phyloP scores from a whole-genome alignment of 148 eudicot genomes.

The Chenopodium formosanum region DNA sequence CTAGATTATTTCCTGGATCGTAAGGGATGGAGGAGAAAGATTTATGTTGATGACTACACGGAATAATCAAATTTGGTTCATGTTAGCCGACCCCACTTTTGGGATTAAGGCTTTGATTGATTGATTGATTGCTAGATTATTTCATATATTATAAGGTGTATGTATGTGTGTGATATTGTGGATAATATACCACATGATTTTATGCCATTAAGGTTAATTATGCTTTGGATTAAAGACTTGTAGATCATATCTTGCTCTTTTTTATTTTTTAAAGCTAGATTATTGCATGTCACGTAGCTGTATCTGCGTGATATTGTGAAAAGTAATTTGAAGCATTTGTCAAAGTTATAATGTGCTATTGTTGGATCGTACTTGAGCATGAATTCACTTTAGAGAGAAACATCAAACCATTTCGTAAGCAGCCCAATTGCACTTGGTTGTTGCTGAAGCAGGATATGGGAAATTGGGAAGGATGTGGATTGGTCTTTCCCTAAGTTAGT shows the following conservation, averaged over 20 bases:
- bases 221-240: too few relatives aligned
- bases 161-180: background rate
- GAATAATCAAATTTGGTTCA: too few relatives aligned
- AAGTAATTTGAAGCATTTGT: background rate
- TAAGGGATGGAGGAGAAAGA: too few relatives aligned
- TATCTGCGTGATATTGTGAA: background rate
- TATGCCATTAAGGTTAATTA: too few relatives aligned
- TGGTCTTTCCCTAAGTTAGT: background rate
- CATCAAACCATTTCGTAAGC: background rate
- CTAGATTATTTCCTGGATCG: too few relatives aligned
- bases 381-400: background rate
- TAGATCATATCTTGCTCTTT: too few relatives aligned
- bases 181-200: too few relatives aligned
- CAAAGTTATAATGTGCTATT: background rate
- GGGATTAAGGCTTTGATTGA: too few relatives aligned
- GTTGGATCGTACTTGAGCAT: background rate
- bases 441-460: background rate
- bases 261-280: background rate
- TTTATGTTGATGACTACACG: too few relatives aligned
- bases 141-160: background rate
- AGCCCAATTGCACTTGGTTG: background rate
- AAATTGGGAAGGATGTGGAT: background rate
- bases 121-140: too few relatives aligned
- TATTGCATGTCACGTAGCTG: too few relatives aligned
- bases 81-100: too few relatives aligned